Base-by-base conservation (phyloP, 2,329 filamentous ascomycete species). In the Fusarium anguioides region DNA sequence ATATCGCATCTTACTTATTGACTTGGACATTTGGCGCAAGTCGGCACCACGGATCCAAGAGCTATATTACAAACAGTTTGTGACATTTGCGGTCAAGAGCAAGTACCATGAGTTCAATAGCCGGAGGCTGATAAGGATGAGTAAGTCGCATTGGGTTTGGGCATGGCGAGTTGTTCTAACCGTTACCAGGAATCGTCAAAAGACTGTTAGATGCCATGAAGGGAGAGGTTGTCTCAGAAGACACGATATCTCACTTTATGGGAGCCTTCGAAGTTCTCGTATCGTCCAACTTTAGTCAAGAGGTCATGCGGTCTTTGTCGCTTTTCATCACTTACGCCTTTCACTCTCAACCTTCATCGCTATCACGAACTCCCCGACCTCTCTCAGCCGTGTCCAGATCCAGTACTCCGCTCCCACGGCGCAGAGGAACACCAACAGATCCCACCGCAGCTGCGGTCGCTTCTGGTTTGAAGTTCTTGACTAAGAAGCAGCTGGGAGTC, bases 311-410 rank as follows among this genome's bases (percentile, higher is more conserved):
- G 33, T 93, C 93, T 4, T 81, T 99, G 40, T 93, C 96, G 4
- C 84, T 98, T 21, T 98, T 97, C 75, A 91, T 99, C 66, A 97
- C 95, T 0, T 99, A 96, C 76, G 91, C 93, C 8, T 87, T 97
- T 64, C 94, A 97, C 74, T 80, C 83, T 3, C 80, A 84, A 0
- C 70, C 81, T 0, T 77, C 75, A 14, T 85, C 85, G 3, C 70
- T 81, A 21, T 77, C 84, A 11, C 82, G 87, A 44, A 87, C 84
- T 3, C 84, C 86, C 1, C 85, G 81, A 64, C 76, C 83, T 12
- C 64, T 74, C 5, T 80, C 81, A 2, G 72, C 76, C 5, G 59
- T 74, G 35, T 80, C 78, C 15, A 74, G 81, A 39, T 79, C 81
- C 2, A 79, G 75, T 24, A 84, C 82, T 1, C 79, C 81, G 10